Evolutionary conservation across 257 asterid species (phyloP).

Genomic region (Thymus quinquecostatus): DNA sequence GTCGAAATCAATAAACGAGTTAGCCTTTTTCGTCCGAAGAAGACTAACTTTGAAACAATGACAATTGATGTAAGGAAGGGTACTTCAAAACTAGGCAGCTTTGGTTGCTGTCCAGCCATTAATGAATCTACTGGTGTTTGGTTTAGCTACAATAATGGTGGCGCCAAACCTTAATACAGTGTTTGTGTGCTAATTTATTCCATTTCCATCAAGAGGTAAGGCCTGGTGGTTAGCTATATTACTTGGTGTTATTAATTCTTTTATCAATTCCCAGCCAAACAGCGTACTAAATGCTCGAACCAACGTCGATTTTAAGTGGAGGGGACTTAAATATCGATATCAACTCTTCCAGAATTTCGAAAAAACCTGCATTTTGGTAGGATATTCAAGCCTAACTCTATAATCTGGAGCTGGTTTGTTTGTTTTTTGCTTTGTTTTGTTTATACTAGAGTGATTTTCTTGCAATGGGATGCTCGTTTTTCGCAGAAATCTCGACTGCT

Average conservation of each 20-base stretch:
- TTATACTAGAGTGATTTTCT: conserved; percentile 1
- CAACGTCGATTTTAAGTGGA: conserved; percentile 27
- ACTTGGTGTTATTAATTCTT: neutral
- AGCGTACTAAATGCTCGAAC: conserved; percentile 37
- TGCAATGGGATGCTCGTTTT: conserved; percentile 36
- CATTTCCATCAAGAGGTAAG: neutral
- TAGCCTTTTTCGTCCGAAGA: neutral
- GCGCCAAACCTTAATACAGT: conserved; percentile 26
- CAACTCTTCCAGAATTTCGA: neutral
- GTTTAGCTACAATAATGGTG: conserved; percentile 19
- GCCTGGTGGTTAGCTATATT: neutral
- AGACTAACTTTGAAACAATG: neutral
- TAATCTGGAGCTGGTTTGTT: conserved; percentile 4
- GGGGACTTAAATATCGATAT: conserved; percentile 28
- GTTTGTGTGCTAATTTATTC: neutral
- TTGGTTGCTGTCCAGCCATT: neutral
- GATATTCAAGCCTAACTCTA: neutral
- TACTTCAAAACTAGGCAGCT: neutral
- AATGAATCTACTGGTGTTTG: conserved; percentile 13
- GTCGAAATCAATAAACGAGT: neutral
- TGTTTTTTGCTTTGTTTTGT: neutral
- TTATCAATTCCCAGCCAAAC: conserved; percentile 32
- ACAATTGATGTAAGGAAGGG: neutral
- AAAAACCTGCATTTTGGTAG: neutral
- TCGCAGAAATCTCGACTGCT: conserved; percentile 11